These are phyloP conservation scores for Russula ochroleuca DNA, from an alignment of 768 basidiomycete species.

Conservation along the genomic window DNA sequence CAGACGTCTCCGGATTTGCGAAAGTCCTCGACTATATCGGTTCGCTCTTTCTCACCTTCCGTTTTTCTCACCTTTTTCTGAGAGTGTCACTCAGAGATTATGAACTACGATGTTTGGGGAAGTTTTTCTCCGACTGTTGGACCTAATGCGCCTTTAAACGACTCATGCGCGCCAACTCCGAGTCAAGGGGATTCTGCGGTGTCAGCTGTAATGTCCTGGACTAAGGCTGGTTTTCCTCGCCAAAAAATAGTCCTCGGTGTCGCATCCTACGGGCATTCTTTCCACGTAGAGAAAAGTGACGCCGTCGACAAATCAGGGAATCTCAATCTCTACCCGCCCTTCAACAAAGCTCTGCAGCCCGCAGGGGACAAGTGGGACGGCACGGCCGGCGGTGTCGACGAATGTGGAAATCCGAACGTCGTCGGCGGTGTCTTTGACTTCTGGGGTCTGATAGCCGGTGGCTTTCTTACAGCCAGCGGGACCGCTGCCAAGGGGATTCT, in stretches of 20 bases:
- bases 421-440: constrained; percentile 23
- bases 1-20: constrained; percentile 17
- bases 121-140: constrained; percentile 8
- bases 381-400: constrained; percentile 31
- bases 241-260: constrained; percentile 78
- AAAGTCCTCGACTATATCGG: constrained; percentile 25
- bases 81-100: constrained; percentile 1
- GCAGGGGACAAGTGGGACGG: constrained; percentile 39
- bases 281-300: constrained; percentile 37
- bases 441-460: constrained; percentile 21
- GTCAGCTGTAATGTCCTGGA: constrained; percentile 23
- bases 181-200: constrained; percentile 8
- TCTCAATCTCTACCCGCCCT: constrained; percentile 51
- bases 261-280: constrained; percentile 81
- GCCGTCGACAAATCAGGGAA: constrained; percentile 37
- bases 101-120: constrained; percentile 28
- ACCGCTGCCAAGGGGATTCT: constrained; percentile 39
- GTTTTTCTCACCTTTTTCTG: not conserved
- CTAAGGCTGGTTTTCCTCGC: constrained; percentile 16
- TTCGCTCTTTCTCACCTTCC: not conserved
- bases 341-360: constrained; percentile 42
- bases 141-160: constrained; percentile 26
- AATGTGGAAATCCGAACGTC: constrained; percentile 35
- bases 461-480: constrained; percentile 15
- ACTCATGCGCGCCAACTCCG: constrained; percentile 10